Conservation (phyloP, 805 yeast genomes). For the Metschnikowia similis region DNA sequence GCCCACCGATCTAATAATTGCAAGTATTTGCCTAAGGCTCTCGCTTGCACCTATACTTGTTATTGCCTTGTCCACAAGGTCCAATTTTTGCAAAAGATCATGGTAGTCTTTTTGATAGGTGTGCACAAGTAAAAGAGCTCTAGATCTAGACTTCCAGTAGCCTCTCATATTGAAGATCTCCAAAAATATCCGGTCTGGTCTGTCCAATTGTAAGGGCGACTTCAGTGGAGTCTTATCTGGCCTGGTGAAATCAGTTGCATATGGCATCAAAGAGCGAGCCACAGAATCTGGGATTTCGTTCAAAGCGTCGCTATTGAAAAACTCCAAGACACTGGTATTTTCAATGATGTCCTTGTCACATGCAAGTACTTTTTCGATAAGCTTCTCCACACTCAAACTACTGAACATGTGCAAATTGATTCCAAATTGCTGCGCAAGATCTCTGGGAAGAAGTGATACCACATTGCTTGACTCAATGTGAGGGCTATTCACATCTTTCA, state of each 20-base stretch:
- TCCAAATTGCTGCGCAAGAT: slow-evolving; percentile 74
- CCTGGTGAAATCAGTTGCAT: slow-evolving; percentile 44
- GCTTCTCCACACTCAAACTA: slow-evolving; percentile 47
- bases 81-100: slow-evolving; percentile 54
- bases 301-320: slow-evolving; percentile 63
- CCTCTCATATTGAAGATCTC: slow-evolving; percentile 64
- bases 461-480: neutral
- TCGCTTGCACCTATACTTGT: slow-evolving; percentile 61
- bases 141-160: slow-evolving; percentile 71
- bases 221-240: slow-evolving; percentile 10
- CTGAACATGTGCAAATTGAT: slow-evolving; percentile 68
- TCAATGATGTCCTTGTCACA: slow-evolving; percentile 56
- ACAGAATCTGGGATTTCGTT: slow-evolving; percentile 54
- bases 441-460: slow-evolving; percentile 65
- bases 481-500: slow-evolving; percentile 41
- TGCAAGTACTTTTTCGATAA: slow-evolving; percentile 49
- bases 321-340: slow-evolving; percentile 60
- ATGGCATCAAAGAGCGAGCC: slow-evolving; percentile 58
- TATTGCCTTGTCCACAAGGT: slow-evolving; percentile 68
- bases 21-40: slow-evolving; percentile 67
- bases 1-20: slow-evolving; percentile 85
- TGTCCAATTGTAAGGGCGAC: slow-evolving; percentile 43
- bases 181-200: slow-evolving; percentile 67
- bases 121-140: slow-evolving; percentile 51
- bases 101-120: slow-evolving; percentile 63